Evolutionary conservation across 805 yeast species (phyloP).

Genomic region (Spathaspora hagerdaliae): DNA sequence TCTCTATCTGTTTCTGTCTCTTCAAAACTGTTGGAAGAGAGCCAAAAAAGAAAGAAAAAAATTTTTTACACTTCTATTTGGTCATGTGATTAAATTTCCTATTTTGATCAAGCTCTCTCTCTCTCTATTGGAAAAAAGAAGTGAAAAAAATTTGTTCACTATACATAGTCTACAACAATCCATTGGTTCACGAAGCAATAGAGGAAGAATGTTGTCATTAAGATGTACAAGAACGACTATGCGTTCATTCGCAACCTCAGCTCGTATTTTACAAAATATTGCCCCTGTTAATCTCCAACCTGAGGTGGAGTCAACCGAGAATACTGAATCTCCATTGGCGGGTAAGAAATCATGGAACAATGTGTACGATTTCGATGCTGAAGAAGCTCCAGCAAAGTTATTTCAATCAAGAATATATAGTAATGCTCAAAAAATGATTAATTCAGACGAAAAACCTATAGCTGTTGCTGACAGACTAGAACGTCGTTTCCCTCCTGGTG

Average conservation of each 20-base stretch:
- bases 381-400: too few species aligned
- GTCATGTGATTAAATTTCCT: not conserved
- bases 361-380: not conserved
- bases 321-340: conserved; percentile 14
- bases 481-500: conserved; percentile 46
- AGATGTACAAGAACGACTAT: not conserved
- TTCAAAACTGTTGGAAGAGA: not conserved
- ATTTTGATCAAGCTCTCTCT: not conserved
- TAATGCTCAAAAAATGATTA: too few species aligned
- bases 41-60: not conserved
- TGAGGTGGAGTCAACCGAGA: conserved; percentile 2
- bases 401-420: too few species aligned
- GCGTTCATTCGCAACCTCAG: not conserved
- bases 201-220: not conserved
- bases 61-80: not conserved
- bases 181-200: too few species aligned
- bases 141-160: not conserved
- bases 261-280: not conserved
- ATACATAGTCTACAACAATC: too few species aligned
- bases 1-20: too few species aligned
- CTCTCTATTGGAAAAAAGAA: not conserved
- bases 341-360: conserved; percentile 25
- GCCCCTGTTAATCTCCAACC: not conserved
- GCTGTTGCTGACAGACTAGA: conserved; percentile 26
- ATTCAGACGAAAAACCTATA: too few species aligned